A percentile compares a stretch with the other conserved stretches of the same genome.
These are phyloP conservation scores for Russula olivacea DNA, from an alignment of 768 basidiomycete species.

Conservation along the genomic window DNA sequence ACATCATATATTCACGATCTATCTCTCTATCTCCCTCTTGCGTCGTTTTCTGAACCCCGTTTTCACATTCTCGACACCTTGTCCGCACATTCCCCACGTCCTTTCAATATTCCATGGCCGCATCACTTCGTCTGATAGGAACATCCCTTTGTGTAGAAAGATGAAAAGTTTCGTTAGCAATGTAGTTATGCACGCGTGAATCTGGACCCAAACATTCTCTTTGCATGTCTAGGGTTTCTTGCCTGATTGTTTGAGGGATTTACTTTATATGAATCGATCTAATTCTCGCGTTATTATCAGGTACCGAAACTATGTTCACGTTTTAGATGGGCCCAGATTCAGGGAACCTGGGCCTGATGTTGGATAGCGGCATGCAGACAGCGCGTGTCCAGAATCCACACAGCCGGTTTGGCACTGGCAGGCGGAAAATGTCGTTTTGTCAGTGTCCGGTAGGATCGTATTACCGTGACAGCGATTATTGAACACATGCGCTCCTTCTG, in stretches of 20 bases:
- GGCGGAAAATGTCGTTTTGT: not conserved
- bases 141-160: constrained; percentile 19
- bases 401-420: not conserved
- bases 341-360: not conserved
- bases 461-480: not conserved
- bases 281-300: not conserved
- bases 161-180: constrained; percentile 11
- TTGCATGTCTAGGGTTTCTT: not conserved
- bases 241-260: not conserved
- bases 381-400: not conserved
- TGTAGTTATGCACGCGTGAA: constrained; percentile 19
- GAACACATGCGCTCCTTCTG: not conserved
- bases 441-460: not conserved
- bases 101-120: constrained; percentile 9
- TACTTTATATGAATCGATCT: constrained; percentile 5
- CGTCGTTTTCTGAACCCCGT: constrained; percentile 6
- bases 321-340: not conserved
- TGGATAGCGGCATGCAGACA: not conserved
- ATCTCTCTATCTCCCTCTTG: constrained; percentile 16
- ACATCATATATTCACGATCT: constrained; percentile 17
- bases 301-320: not conserved
- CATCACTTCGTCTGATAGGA: constrained; percentile 12
- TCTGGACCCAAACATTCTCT: not conserved
- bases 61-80: constrained; percentile 4
- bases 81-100: constrained; percentile 15